These are phyloP conservation scores for Alnus glutinosa DNA, from an alignment of 306 rosid genomes.

Conservation along the genomic window DNA sequence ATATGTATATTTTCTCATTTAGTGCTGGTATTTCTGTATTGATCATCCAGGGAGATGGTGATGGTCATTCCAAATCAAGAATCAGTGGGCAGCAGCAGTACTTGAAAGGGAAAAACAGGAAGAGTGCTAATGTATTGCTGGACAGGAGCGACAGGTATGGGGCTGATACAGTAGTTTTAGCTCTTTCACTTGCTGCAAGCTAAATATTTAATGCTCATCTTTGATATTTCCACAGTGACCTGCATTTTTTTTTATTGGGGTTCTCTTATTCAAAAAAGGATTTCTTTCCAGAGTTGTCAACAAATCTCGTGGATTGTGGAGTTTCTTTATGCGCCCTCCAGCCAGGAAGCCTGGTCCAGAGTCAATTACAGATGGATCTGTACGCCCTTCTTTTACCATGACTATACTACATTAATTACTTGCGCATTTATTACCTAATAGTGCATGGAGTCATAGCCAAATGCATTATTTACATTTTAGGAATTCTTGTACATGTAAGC, in stretches of 20 bases:
- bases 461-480: slow-evolving; percentile 2
- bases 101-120: slow-evolving; percentile 50
- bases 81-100: slow-evolving; percentile 40
- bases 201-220: slow-evolving; percentile 16
- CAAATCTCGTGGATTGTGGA: slow-evolving; percentile 62
- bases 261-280: slow-evolving; percentile 2
- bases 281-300: slow-evolving; percentile 40
- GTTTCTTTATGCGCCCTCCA: slow-evolving; percentile 50
- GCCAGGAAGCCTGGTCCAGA: slow-evolving; percentile 52
- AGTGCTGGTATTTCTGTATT: slow-evolving; percentile 24
- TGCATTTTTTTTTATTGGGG: not conserved
- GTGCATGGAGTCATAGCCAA: not conserved
- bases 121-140: slow-evolving; percentile 37
- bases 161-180: not conserved
- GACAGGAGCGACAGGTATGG: slow-evolving; percentile 62
- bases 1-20: slow-evolving; percentile 26
- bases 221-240: slow-evolving; percentile 12
- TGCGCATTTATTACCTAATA: not conserved
- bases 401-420: slow-evolving; percentile 3
- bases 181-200: slow-evolving; percentile 26
- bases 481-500: not conserved
- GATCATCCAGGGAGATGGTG: slow-evolving; percentile 62
- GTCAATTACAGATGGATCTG: slow-evolving; percentile 47
- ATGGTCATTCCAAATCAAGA: slow-evolving; percentile 38
- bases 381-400: slow-evolving; percentile 37